phyloP scores from a whole-genome alignment of 1,139 yeast species.

The Yamadazyma spencermartinsiae region DNA sequence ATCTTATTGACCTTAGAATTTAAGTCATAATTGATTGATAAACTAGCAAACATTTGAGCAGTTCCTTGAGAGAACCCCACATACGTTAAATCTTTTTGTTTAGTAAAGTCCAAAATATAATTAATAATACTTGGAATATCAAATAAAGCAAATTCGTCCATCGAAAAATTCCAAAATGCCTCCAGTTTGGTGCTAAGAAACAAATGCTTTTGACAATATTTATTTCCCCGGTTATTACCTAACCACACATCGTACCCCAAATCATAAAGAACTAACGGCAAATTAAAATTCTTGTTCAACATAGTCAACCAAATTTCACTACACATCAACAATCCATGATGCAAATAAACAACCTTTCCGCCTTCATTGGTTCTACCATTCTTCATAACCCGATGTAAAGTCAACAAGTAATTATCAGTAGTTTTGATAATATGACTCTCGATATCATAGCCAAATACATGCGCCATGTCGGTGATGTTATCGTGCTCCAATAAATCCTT shows the following conservation, averaged over 20 bases:
- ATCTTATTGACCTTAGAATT: conserved; percentile 69
- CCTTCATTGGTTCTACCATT: conserved; percentile 12
- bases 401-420: conserved; percentile 40
- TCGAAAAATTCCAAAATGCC: conserved; percentile 46
- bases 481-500: conserved; percentile 26
- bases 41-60: conserved; percentile 84
- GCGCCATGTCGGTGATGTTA: conserved; percentile 36
- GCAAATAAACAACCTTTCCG: conserved; percentile 70
- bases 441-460: conserved; percentile 39
- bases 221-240: conserved; percentile 89
- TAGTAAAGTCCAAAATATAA: conserved; percentile 31
- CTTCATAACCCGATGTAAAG: conserved; percentile 28
- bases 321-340: conserved; percentile 90
- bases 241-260: conserved; percentile 90
- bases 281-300: conserved; percentile 57
- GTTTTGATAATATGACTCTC: conserved; percentile 43
- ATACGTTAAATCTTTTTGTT: conserved; percentile 51
- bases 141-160: conserved; percentile 49
- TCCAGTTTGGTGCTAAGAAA: conserved; percentile 36
- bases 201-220: conserved; percentile 62
- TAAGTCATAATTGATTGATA: conserved; percentile 68
- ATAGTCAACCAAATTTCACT: conserved; percentile 87
- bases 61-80: conserved; percentile 92
- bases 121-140: conserved; percentile 49
- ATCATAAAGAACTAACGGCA: conserved; percentile 77